Evolutionary conservation across 768 basidiomycete genomes (phyloP).

Genomic region (Auriscalpium orientale): DNA sequence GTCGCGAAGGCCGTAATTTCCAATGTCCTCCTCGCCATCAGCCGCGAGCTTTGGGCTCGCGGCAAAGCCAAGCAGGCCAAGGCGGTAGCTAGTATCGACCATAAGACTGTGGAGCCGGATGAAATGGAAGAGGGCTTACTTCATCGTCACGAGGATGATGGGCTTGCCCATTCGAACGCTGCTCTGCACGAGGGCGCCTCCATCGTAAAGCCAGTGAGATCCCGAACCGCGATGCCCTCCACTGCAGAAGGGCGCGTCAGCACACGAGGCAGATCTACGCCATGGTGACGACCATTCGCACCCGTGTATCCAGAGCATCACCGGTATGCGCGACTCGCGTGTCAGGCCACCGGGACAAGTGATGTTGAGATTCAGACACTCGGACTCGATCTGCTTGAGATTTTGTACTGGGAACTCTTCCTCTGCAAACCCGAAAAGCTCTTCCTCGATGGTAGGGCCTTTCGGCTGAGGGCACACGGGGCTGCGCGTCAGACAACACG

Average conservation of each 20-base stretch:
- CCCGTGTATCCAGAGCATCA: constrained; percentile 89
- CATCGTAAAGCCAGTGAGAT: constrained; percentile 73
- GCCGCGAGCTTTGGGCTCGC: constrained; percentile 56
- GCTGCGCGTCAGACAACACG: constrained; percentile 26
- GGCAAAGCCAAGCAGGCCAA: constrained; percentile 74
- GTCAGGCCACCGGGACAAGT: constrained; percentile 59
- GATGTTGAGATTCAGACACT: constrained; percentile 75
- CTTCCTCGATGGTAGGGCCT: constrained; percentile 45
- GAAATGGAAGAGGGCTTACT: constrained; percentile 40
- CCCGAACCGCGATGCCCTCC: constrained; percentile 69
- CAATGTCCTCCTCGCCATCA: constrained; percentile 65
- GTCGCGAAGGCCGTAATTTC: constrained; percentile 56
- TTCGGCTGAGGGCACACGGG: constrained; percentile 69
- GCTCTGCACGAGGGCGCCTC: constrained; percentile 61
- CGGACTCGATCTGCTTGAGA: constrained; percentile 64
- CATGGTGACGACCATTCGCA: constrained; percentile 30
- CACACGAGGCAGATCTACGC: neutral
- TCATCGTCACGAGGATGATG: constrained; percentile 65
- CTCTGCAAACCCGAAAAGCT: constrained; percentile 50
- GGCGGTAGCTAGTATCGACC: constrained; percentile 47
- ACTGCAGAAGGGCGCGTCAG: constrained; percentile 28
- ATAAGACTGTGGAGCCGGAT: constrained; percentile 4
- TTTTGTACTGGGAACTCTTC: constrained; percentile 46
- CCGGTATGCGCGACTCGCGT: constrained; percentile 50
- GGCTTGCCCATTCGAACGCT: constrained; percentile 58